These are phyloP conservation scores for Puccinia horiana DNA, from an alignment of 1,284 basidiomycete species.

Conservation along the genomic window DNA sequence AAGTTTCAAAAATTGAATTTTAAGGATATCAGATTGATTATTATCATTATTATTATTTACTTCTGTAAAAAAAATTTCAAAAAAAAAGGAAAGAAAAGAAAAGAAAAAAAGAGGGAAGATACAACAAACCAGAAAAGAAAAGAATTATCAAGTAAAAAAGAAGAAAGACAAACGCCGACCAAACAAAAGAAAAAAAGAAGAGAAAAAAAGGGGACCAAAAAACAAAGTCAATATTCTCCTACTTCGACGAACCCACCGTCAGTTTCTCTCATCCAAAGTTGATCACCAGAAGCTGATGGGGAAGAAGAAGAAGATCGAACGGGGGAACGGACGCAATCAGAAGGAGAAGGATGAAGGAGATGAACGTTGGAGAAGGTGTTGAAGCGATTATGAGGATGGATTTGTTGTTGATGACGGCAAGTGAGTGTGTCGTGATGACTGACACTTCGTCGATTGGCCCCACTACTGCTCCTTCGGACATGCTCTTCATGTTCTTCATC, in stretches of 20 bases:
- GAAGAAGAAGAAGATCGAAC: neutral
- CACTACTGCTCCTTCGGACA: neutral
- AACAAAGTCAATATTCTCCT: slow-evolving; percentile 28
- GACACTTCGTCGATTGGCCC: neutral
- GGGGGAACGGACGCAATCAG: neutral
- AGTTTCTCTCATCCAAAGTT: slow-evolving; percentile 47
- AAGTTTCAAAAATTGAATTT: no score
- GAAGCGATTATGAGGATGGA: neutral
- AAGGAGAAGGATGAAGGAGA: neutral
- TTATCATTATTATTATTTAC: no score
- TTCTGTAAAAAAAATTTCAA: no score
- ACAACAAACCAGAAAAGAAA: no score
- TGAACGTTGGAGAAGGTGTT: neutral
- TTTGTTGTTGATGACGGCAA: neutral
- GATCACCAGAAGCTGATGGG: neutral
- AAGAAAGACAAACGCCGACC: neutral
- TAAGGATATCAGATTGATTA: no score
- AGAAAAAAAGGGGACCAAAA: neutral
- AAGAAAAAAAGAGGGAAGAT: no score
- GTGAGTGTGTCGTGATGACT: neutral
- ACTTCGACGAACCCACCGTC: slow-evolving; percentile 48
- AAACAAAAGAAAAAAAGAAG: neutral
- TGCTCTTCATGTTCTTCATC: neutral
- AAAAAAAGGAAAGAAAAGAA: no score
- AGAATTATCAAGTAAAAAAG: neutral